Base-by-base conservation (phyloP, 768 basidiomycete genomes). In the Termitomyces heimii region DNA sequence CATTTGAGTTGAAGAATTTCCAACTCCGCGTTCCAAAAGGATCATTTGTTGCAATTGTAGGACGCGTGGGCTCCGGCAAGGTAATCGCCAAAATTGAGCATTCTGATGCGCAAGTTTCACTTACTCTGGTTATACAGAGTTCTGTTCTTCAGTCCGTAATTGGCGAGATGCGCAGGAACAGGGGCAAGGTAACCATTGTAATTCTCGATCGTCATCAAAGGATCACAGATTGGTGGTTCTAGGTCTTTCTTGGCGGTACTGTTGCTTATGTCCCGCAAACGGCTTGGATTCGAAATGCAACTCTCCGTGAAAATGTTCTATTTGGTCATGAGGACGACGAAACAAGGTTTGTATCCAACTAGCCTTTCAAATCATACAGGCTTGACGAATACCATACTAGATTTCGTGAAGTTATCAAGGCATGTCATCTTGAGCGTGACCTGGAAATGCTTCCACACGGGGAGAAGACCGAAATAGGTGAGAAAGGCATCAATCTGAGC, bases 51-150 rank as follows among this genome's bases (percentile, higher is more conserved):
- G 86, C 83, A 1, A 82, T 91, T 28, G 85, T 91, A n/a, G 89
- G 89, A 16, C 77, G 80, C 10, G 85, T 91, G 32, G 89, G 89
- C 0, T 83, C 82, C 42, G 89, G 89, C 29, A 91, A 91, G 73
- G 80, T 83, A 37, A 5, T 66, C 22, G 40, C 13, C 53, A 32
- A 46, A 18, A 46, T 28, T n/a, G 35, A 31, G 28, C n/a, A 42
- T 34, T 1, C 24, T 31, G 4, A 13, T 1, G 20, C 5, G 16
- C n/a, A 7, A 20, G 14, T 22, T 35, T 47, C 24, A 56, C 20
- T 53, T 3, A n/a, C 7, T 29, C 12, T 37, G 24, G 22, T 55
- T 49, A 84, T 51, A 32, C 54, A 85, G 84, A 85, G 78, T 57
- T 82, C 79, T 2, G 62, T 84, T 35, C 68, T 85, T 1, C 80